Conservation (phyloP, 176 grass and related monocot genomes). For the Otatea glauca region DNA sequence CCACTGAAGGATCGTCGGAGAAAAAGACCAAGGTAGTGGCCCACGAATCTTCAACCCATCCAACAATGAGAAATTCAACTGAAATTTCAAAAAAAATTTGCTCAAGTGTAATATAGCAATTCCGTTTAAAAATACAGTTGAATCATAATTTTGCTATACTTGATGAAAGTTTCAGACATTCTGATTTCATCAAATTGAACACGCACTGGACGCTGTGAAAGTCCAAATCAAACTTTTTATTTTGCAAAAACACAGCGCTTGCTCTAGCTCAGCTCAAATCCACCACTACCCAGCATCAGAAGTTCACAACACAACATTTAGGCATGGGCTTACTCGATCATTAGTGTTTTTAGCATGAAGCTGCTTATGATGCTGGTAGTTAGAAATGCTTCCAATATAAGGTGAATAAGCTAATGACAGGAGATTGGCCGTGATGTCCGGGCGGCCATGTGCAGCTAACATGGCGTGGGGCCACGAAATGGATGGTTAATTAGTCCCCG, state of each 20-base stretch:
- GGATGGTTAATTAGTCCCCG: slow-evolving; percentile 39
- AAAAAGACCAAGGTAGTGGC: too few species aligned
- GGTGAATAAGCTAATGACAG: slow-evolving; percentile 44
- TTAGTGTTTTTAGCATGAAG: neutral
- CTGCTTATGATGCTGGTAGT: neutral
- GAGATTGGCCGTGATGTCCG: slow-evolving; percentile 46
- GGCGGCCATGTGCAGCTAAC: slow-evolving; percentile 61
- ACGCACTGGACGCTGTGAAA: neutral
- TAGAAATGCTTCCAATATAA: slow-evolving; percentile 47
- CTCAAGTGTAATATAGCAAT: too few species aligned
- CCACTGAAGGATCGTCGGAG: too few species aligned
- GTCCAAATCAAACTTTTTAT: neutral
- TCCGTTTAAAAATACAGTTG: too few species aligned
- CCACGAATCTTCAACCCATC: too few species aligned
- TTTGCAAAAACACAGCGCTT: neutral
- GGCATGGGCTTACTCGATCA: neutral
- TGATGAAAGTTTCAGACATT: neutral
- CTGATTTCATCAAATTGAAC: neutral
- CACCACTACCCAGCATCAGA: neutral
- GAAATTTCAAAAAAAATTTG: too few species aligned
- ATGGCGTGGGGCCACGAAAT: slow-evolving; percentile 42
- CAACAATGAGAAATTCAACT: too few species aligned
- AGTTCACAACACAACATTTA: neutral
- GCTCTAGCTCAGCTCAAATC: neutral
- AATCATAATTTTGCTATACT: neutral